Base-by-base conservation (phyloP, 2,329 filamentous ascomycete genomes). In the Alternaria metachromatica region DNA sequence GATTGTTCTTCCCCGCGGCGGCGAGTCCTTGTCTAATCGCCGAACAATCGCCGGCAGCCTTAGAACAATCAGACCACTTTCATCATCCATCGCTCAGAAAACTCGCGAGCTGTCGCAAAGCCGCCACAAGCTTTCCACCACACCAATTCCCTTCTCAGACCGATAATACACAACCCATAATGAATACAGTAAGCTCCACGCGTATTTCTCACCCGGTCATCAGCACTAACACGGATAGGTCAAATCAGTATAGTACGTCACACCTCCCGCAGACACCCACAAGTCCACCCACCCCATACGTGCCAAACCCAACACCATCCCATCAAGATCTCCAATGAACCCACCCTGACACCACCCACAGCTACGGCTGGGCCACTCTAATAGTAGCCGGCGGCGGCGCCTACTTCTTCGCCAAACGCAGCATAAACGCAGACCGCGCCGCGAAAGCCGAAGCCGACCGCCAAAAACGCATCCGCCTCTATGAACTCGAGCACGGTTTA, bases 321-420 rank as follows among this genome's bases (percentile, higher is more conserved):
- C 23, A 59, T 18, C 25, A 43, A 46, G 11, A 18, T 13, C 20
- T 37, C 37, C 1, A 11, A 20, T 41, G 49, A 30, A 18, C 9
- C 13, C 13, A 12, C 20, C n/a, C 64, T 66, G 59, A 68, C 58
- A n/a, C 33, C 4, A 15, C 15, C 8, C 5, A 4, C 63, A 97
- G 94, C 92, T 84, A 95, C 76, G 96, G 96, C 77, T 97, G 93
- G 96, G 94, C 92, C 72, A 87, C 93, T 54, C 87, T 98, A 58
- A 96, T 94, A 78, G 86, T 73, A 56, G 93, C 94, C 71, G 96
- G 95, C 77, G 96, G 89, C 69, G 92, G 91, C 67, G 94, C 95
- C 75, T 99, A 98, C 86, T 94, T 92, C 84, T 97, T 97, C 80
- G 96, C 96, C 68, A 99, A 99, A 86, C 87, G 89, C 77, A 90